Evolutionary conservation across 495 filamentous ascomycete species (phyloP), one percentile per base, ranked within the genome.

Genomic region (Aspergillus sparsus): DNA sequence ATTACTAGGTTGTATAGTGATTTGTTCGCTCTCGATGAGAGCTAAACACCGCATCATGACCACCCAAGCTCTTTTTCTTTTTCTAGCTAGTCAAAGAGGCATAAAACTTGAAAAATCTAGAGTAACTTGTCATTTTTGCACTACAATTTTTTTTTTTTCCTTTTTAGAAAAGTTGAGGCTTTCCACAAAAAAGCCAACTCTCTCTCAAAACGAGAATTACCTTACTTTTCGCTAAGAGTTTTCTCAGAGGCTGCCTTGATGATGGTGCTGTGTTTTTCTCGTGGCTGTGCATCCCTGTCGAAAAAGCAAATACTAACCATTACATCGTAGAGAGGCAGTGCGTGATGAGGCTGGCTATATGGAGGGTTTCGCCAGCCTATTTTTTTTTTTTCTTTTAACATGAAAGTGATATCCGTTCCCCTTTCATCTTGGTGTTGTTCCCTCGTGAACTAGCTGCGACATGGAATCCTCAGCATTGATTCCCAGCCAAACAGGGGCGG

Each of bases 381-480:
- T n/a, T n/a, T n/a, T n/a, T 13, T 10, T 41, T 5, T 41, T 41
- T 2, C 3, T 27, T 27, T 27, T 27, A 27, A 27, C 3, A 41
- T 41, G 1, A 41, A 41, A 4, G 13, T 5, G 37, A 41, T 1
- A 41, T 41, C 37, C 4, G 37, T 41, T 41, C 4, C 13, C 4
- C 37, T 13, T 39, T 5, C 37, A 41, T 41, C 37, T 41, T 41
- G 4, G 37, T 41, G 1, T 2, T 13, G 37, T 41, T 13, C 1
- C 37, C 4, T 13, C 1, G 37, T 41, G 4, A 13, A 41, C 6
- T 8, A 15, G 44, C 44, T 47, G 44, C 44, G 37, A 41, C 2
- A n/a, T 53, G 50, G 50, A 53, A 7, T 35, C 32, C 11, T 53
- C 50, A 37, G 33, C 50, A 15, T 32, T 53, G 33, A 34, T 53